Base-by-base conservation (phyloP, 805 yeast species). In the Teunomyces cretensis region DNA sequence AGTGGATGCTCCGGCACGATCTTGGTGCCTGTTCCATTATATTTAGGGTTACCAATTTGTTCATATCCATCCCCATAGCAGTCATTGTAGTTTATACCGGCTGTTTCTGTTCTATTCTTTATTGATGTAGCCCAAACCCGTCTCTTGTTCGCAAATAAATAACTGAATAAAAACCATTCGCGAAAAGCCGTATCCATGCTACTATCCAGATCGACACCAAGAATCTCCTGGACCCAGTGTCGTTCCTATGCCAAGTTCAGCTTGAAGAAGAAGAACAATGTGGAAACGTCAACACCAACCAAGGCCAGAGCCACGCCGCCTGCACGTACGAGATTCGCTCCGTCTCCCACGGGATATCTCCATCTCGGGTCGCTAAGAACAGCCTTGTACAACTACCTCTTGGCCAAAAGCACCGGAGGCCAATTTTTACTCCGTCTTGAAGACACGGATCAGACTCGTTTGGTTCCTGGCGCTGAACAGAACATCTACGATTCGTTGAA, bases 341-440 rank as follows among this genome's bases (percentile, higher is more conserved):
- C 99, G 0, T 90, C 97, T 1, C 99, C 99, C 1, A 94, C 99
- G 0, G 99, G 99, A 0, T 80, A 80, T 49, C 72, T 94, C n/a
- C 99, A 94, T 61, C 62, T 94, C 47, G 99, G 99, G 0, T 91
- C 97, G 0, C 61, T 94, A 38, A 70, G 99, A 61, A 94, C 99
- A 0, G 98, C 98, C 0, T 65, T 94, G 14, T 94, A 89, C 66
- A 94, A 94, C 63, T 94, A 83, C 56, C 64, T 94, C 13, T 67
- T 88, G 12, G 98, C 99, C 0, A 80, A 73, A 54, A 74, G 78
- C 43, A 88, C 96, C 0, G 79, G 80, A 0, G 99, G 99, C 0
- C 78, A 80, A 54, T 94, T 94, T 56, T 49, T 94, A 3, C 62
- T 94, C 12, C 72, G 99, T 36, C 62, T 94, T 14, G 99, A 94